A percentile compares a stretch with the other conserved stretches of the same genome.
These are phyloP conservation scores for Gossypium herbaceum DNA, from an alignment of 345 rosid species.

Conservation along the genomic window DNA sequence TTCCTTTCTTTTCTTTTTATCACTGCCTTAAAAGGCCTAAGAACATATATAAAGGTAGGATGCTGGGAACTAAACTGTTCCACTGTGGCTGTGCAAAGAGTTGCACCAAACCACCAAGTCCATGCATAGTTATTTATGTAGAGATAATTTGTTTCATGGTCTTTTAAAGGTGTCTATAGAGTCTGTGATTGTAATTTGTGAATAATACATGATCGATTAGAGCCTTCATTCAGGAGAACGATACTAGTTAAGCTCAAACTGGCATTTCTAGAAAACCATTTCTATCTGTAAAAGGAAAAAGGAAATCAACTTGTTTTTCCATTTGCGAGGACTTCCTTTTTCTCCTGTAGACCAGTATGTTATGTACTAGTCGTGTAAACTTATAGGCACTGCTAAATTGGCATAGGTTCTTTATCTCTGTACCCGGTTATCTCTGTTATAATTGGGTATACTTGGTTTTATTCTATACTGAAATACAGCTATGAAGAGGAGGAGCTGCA, in stretches of 20 bases:
- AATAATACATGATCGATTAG: neutral
- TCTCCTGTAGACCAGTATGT: neutral
- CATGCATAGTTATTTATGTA: neutral
- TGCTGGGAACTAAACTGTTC: neutral
- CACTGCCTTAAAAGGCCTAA: neutral
- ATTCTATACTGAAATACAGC: conserved; percentile 42
- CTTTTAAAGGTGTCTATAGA: neutral
- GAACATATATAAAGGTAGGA: neutral
- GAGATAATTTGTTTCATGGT: neutral
- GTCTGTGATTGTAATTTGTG: neutral
- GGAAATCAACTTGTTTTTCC: neutral
- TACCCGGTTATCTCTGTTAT: neutral
- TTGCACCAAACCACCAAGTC: neutral
- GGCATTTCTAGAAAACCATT: neutral
- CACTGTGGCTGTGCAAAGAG: neutral
- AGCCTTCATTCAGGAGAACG: neutral
- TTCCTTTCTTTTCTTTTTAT: neutral
- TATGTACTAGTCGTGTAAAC: neutral
- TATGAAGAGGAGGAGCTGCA: conserved; percentile 66
- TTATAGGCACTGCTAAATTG: neutral
- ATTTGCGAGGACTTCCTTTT: neutral
- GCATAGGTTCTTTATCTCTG: neutral
- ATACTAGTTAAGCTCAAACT: neutral
- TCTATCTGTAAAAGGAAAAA: neutral
- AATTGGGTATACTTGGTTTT: neutral